Evolutionary conservation across 2,329 filamentous ascomycete genomes (phyloP), one percentile per base, ranked within the genome.

Genomic region (Phoma sp.): DNA sequence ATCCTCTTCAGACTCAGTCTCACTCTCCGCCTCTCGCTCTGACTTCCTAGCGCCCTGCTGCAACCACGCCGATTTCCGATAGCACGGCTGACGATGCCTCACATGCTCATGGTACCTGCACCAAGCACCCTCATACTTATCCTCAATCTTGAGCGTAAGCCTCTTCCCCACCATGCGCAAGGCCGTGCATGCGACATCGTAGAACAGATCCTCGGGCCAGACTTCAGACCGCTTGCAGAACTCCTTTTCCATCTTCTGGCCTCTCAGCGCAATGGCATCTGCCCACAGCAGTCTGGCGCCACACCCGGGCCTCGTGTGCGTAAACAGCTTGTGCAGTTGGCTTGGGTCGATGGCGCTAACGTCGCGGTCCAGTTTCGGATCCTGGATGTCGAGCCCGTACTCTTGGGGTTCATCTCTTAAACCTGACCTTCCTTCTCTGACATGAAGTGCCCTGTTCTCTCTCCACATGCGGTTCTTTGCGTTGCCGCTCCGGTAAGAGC

Each of bases 81-180:
- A 72, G 46, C 71, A 74, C n/a, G 30, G 42, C 37, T 36, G 0
- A 0, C 56, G 61, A 29, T 61, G 35, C 56, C 59, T 65, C 0
- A 5, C 38, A 57, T 74, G 71, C 52, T 68, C 58, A 43, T 74
- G 71, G 29, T 74, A 74, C 8, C 68, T 53, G 40, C 71, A 74
- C 71, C 71, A 74, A 7, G 60, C 60, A 0, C 61, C 64, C 43
- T 68, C 60, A 0, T 52, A 53, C 4, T 39, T 52, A 57, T 71
- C 68, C 39, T 74, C 71, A 25, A 68, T 67, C 59, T 67, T 71
- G 14, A 74, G 55, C 25, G 71, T 72, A 14, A 69, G 43, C 18
- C 62, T 64, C 5, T 58, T 33, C 0, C 70, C 52, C 13, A 60
- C 41, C 50, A 68, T 47, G 1, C 71, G 60, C 43, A 73, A 38